Percentiles rank a stretch among this genome's conserved stretches.
Evolutionary conservation across 331 rosid genomes (phyloP).

Genomic region (Rosa hybrid): DNA sequence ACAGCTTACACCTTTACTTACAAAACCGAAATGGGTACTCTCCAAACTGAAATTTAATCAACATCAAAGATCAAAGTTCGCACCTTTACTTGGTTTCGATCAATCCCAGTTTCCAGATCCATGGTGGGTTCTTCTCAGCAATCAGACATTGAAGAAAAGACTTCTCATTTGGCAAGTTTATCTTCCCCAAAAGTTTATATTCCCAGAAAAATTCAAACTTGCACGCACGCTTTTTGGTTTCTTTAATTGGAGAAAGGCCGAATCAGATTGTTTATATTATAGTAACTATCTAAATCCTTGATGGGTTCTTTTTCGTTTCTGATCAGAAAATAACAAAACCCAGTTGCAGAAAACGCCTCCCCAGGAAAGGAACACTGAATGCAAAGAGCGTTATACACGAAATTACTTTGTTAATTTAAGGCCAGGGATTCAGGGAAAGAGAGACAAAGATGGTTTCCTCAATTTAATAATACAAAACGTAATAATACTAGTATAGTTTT

Average conservation of each 20-base stretch:
- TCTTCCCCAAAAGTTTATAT: slow-evolving; percentile 4
- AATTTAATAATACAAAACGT: background rate
- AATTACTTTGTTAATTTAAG: background rate
- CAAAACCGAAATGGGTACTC: background rate
- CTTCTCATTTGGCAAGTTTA: background rate
- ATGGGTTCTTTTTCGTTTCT: slow-evolving; percentile 21
- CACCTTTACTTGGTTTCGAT: slow-evolving; percentile 57
- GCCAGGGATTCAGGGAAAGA: background rate
- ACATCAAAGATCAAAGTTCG: slow-evolving; percentile 3
- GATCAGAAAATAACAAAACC: background rate
- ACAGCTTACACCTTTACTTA: background rate
- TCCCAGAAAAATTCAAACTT: slow-evolving; percentile 14
- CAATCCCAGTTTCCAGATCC: slow-evolving; percentile 76
- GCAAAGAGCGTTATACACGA: slow-evolving; percentile 16
- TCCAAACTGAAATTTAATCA: background rate
- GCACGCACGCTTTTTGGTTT: background rate
- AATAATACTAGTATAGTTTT: background rate
- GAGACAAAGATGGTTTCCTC: background rate
- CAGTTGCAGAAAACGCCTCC: slow-evolving; percentile 29
- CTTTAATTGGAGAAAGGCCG: background rate
- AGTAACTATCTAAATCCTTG: slow-evolving; percentile 42
- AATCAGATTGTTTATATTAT: background rate
- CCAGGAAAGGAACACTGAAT: slow-evolving; percentile 19
- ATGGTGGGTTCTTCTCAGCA: slow-evolving; percentile 43
- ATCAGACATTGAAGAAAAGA: slow-evolving; percentile 28